Evolutionary conservation across 139 green algal species (phyloP), one percentile per base, ranked within the genome.

Genomic region (Pedinophyceae sp.): DNA sequence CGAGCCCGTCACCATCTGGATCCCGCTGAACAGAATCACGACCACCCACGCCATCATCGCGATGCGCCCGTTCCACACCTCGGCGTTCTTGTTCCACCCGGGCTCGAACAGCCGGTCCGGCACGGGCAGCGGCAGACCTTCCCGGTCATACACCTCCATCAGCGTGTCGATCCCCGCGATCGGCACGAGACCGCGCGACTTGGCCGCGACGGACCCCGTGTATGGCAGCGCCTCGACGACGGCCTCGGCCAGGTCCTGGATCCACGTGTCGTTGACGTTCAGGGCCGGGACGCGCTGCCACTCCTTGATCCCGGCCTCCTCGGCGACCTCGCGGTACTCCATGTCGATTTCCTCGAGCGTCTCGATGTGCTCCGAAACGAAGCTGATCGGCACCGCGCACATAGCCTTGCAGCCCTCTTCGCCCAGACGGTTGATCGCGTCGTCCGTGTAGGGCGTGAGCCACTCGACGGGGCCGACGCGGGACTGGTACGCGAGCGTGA

Each of bases 281-380:
- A 99, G 78, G 22, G 92, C 92, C 2, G 92, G 92, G 43, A 99
- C 92, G 19, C 91, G 77, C 16, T 87, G 79, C 92, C 92, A 99
- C 45, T 91, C 50, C 56, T 72, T 38, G 18, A 93, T 79, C 40
- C 85, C 85, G 38, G 59, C 75, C 79, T 84, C 76, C 61, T 84
- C 58, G 3, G 85, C 85, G 30, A 93, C 69, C 53, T 84, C 70
- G n/a, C 64, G 48, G 62, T 95, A 95, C 76, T 97, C 92, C 72
- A 93, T 82, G 79, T 99, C 92, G 51, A 99, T 99, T 75, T 99
- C 92, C 65, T 99, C 92, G 27, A 99, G 74, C 29, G 92, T 99
- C 77, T 99, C 92, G 43, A 99, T 99, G 78, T 99, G 92, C 71
- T 99, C 92, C 7, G 64, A 84, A 24, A 99, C 91, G 73, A 99